These are phyloP conservation scores for Candida insectorum DNA, from an alignment of 805 yeast genomes.

Conservation along the genomic window DNA sequence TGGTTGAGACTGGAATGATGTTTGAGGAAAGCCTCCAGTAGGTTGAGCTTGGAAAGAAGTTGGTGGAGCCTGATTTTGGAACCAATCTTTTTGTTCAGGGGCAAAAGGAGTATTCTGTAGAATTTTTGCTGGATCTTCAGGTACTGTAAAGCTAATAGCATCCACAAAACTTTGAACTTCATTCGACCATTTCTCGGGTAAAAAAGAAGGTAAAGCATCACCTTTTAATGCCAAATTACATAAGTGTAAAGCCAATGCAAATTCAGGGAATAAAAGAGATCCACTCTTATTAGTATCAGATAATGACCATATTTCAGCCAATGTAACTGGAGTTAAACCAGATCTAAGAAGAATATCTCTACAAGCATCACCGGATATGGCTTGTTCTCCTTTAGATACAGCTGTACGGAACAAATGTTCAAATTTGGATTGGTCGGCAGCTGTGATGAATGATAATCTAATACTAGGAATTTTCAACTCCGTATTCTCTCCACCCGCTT, in stretches of 20 bases:
- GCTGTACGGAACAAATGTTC: conserved; percentile 81
- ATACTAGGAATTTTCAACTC: conserved; percentile 68
- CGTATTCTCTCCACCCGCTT: conserved; percentile 47
- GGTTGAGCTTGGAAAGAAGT: conserved; percentile 38
- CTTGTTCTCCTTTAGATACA: conserved; percentile 65
- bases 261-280: conserved; percentile 84
- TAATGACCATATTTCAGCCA: conserved; percentile 87
- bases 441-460: conserved; percentile 79
- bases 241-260: conserved; percentile 85
- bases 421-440: conserved; percentile 81
- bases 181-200: conserved; percentile 71
- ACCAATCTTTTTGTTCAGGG: conserved; percentile 23
- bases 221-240: conserved; percentile 78
- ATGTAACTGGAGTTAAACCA: conserved; percentile 65
- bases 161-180: conserved; percentile 90
- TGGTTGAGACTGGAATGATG: conserved; percentile 38
- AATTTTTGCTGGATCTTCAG: conserved; percentile 47
- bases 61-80: conserved; percentile 25
- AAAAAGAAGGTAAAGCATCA: conserved; percentile 65
- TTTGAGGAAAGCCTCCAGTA: conserved; percentile 25
- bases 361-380: conserved; percentile 71
- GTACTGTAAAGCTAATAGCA: conserved; percentile 76
- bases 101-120: conserved; percentile 47
- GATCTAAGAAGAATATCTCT: conserved; percentile 78
- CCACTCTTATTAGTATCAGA: conserved; percentile 91